Conservation (phyloP, 805 yeast species). For the Candida namnaoensis region DNA sequence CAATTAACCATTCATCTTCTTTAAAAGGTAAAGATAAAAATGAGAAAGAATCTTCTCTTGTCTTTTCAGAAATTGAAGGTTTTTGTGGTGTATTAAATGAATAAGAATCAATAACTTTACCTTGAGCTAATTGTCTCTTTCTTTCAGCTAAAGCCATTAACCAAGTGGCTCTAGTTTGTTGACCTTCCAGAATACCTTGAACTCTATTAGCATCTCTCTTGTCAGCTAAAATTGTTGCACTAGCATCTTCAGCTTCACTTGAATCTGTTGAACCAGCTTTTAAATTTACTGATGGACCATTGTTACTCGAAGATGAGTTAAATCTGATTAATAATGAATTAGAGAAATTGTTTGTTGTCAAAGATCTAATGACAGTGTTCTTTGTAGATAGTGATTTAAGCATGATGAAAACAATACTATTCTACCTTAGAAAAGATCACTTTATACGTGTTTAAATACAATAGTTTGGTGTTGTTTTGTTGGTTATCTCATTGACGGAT, state of each 20-base stretch:
- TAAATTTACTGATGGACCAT: constrained; percentile 17
- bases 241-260: constrained; percentile 64
- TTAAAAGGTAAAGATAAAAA: constrained; percentile 72
- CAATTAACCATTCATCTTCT: constrained; percentile 74
- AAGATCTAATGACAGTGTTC: too few species aligned
- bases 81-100: constrained; percentile 68
- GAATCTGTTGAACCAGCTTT: constrained; percentile 37
- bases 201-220: constrained; percentile 41
- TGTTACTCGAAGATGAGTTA: constrained; percentile 14
- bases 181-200: constrained; percentile 13
- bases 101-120: constrained; percentile 63
- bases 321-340: not conserved
- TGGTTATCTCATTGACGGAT: too few species aligned
- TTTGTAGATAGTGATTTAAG: too few species aligned
- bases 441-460: too few species aligned
- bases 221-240: constrained; percentile 63
- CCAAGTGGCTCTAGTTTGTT: constrained; percentile 62
- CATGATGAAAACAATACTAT: too few species aligned
- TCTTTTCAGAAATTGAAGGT: constrained; percentile 60
- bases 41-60: constrained; percentile 70
- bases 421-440: too few species aligned
- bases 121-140: constrained; percentile 59
- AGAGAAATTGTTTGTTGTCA: too few species aligned
- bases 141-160: constrained; percentile 73
- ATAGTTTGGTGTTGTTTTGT: too few species aligned